Percentiles rank a stretch among this genome's conserved stretches.
Evolutionary conservation across 1,139 yeast species (phyloP).

Genomic region (Debaryomyces udenii): DNA sequence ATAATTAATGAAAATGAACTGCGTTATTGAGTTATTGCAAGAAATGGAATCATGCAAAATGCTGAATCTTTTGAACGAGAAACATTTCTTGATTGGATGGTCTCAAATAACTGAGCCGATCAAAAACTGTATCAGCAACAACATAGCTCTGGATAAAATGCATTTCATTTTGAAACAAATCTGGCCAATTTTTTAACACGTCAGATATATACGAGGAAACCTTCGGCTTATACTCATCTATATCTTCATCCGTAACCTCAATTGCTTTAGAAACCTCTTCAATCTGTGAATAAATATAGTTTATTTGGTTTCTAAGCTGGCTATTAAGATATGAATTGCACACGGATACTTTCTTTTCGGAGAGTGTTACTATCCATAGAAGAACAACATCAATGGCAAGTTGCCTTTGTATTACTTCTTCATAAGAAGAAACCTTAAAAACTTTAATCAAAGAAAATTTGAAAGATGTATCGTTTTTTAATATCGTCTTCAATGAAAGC

Average conservation of each 20-base stretch:
- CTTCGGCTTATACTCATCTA: slow-evolving; percentile 5
- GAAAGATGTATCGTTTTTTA: slow-evolving; percentile 12
- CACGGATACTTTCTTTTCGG: slow-evolving; percentile 3
- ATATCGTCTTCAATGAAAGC: slow-evolving; percentile 12
- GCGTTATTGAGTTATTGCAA: not conserved
- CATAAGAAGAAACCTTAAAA: slow-evolving; percentile 10
- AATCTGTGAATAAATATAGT: slow-evolving; percentile 9
- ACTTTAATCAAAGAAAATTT: slow-evolving; percentile 3
- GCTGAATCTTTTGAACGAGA: slow-evolving; percentile 11
- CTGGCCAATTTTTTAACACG: slow-evolving; percentile 4
- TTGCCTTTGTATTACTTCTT: slow-evolving; percentile 9
- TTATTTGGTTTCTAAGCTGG: slow-evolving; percentile 1
- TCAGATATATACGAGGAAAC: slow-evolving; percentile 4
- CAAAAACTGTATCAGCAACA: slow-evolving; percentile 12
- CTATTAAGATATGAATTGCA: not conserved
- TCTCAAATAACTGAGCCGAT: slow-evolving; percentile 12
- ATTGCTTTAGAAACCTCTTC: slow-evolving; percentile 8
- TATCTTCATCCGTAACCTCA: slow-evolving; percentile 11
- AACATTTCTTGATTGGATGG: slow-evolving; percentile 12
- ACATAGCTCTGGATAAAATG: slow-evolving; percentile 9
- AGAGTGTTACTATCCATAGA: slow-evolving; percentile 14
- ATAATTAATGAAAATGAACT: not conserved
- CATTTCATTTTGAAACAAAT: slow-evolving; percentile 9
- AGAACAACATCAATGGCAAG: slow-evolving; percentile 8
- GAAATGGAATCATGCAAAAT: slow-evolving; percentile 1